phyloP scores from a whole-genome alignment of 1,284 basidiomycete species.

The Pseudomicrostroma phylloplanum region DNA sequence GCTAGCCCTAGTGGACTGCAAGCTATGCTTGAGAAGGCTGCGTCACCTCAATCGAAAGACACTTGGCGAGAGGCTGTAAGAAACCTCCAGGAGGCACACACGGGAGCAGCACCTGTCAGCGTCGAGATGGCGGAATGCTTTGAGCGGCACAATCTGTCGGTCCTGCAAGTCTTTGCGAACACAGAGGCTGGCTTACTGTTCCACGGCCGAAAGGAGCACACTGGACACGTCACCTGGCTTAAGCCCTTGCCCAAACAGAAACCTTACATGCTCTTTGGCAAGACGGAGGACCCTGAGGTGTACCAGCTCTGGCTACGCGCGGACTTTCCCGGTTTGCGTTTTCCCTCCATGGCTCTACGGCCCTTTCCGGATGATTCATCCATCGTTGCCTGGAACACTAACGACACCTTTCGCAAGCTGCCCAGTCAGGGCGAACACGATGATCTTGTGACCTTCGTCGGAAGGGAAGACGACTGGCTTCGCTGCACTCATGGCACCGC shows the following conservation, averaged over 20 bases:
- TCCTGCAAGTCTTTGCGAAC: not conserved
- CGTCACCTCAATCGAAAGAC: not conserved
- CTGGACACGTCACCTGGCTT: slow-evolving; percentile 2
- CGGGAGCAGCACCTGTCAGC: slow-evolving; percentile 5
- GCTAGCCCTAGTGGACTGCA: not conserved
- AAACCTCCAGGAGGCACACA: slow-evolving; percentile 1
- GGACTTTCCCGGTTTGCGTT: not conserved
- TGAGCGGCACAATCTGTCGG: not conserved
- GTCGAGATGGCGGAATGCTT: not conserved
- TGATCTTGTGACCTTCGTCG: slow-evolving; percentile 5
- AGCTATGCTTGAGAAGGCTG: slow-evolving; percentile 2
- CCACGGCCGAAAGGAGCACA: not conserved
- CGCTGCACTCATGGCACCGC: slow-evolving; percentile 6
- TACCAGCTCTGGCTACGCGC: not conserved
- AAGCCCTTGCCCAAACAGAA: not conserved
- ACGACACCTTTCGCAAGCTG: slow-evolving; percentile 3
- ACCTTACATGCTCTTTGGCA: not conserved
- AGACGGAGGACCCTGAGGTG: not conserved
- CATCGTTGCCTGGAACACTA: not conserved
- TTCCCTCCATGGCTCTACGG: not conserved
- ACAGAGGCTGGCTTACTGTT: slow-evolving; percentile 2
- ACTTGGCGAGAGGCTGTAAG: not conserved
- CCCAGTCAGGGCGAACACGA: not conserved
- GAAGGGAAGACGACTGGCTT: slow-evolving; percentile 6
- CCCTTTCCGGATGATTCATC: not conserved